Evolutionary conservation across 2,329 filamentous ascomycete genomes (phyloP), one percentile per base, ranked within the genome.

Genomic region (Cordyceps javanica): DNA sequence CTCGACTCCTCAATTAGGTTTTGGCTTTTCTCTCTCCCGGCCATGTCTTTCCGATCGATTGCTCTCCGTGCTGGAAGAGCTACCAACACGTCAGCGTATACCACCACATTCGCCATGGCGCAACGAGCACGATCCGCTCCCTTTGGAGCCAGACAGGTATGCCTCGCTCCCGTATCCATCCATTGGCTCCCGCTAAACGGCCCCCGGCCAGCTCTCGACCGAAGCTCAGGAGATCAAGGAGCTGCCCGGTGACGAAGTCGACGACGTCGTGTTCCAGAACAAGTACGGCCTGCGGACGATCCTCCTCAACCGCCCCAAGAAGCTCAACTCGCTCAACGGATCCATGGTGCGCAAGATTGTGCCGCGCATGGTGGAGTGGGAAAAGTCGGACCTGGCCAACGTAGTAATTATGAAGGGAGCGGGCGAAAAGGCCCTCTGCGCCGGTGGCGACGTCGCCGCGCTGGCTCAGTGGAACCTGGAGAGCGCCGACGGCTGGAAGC

Each of bases 291-390:
- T 97, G 52, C 90, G 94, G 62, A 91, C 88, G 65, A 87, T 99
- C 68, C 89, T 96, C 76, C 88, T 99, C 65, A 99, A 99, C 78
- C 87, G 94, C 59, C 94, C 93, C 6, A 81, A 83, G 69, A 96
- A 97, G 77, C 82, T 91, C 71, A 97, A 99, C 75, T 89, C 93
- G 26, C 84, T 99, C 64, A 92, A 95, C 72, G 89, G 81, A 54
- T 97, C 92, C 59, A 99, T 99, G 95, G 89, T 88, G 62, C 85
- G 90, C 67, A 97, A 99, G 77, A 97, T 99, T 66, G 78, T 91
- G 48, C 92, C 93, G 23, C 84, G 94, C 58, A 73, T 99, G 68
- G 80, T 90, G 68, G 93, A 97, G 78, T 99, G 92, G 92, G 85
- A 90, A 68, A 94, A 95, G 74, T 97, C 93, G 28, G 88, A 96